Percentiles rank a stretch among this genome's conserved stretches.
Conservation (phyloP, 768 basidiomycete genomes). For the Chalciporus sphaerocephalus region DNA sequence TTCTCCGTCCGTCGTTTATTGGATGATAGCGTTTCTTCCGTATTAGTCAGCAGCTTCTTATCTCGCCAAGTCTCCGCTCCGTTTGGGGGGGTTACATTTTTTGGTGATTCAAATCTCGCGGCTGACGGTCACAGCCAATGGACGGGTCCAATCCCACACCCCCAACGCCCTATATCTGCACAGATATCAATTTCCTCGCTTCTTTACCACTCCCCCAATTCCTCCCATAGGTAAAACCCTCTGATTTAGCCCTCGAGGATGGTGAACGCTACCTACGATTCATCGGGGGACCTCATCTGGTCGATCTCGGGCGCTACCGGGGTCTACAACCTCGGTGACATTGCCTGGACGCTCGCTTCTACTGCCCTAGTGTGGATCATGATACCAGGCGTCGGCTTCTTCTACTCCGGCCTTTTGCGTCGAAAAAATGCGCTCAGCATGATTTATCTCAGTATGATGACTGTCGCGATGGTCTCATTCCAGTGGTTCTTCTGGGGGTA, state of each 20-base stretch:
- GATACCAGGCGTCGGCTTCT: constrained; percentile 82
- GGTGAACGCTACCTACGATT: constrained; percentile 44
- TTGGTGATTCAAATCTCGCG: no score
- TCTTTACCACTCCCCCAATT: constrained; percentile 7
- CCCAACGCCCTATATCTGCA: constrained; percentile 17
- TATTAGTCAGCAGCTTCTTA: background rate
- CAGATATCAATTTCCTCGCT: background rate
- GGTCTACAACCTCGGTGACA: constrained; percentile 59
- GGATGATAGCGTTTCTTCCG: background rate
- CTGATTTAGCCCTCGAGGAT: constrained; percentile 19
- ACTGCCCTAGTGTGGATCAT: constrained; percentile 84
- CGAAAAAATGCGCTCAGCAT: constrained; percentile 92
- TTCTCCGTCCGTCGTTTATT: background rate
- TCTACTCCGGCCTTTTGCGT: constrained; percentile 87
- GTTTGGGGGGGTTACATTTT: no score
- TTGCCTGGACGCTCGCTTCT: constrained; percentile 64
- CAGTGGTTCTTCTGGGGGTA: constrained; percentile 99
- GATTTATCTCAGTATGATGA: constrained; percentile 77
- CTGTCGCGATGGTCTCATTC: constrained; percentile 76
- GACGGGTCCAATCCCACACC: constrained; percentile 17
- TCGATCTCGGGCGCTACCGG: constrained; percentile 18
- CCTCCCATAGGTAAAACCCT: background rate
- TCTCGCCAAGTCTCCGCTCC: background rate
- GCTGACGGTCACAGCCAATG: no score
- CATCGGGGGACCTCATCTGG: constrained; percentile 38